These are phyloP conservation scores for Puccinia horiana DNA, from an alignment of 1,284 basidiomycete genomes.

Conservation along the genomic window DNA sequence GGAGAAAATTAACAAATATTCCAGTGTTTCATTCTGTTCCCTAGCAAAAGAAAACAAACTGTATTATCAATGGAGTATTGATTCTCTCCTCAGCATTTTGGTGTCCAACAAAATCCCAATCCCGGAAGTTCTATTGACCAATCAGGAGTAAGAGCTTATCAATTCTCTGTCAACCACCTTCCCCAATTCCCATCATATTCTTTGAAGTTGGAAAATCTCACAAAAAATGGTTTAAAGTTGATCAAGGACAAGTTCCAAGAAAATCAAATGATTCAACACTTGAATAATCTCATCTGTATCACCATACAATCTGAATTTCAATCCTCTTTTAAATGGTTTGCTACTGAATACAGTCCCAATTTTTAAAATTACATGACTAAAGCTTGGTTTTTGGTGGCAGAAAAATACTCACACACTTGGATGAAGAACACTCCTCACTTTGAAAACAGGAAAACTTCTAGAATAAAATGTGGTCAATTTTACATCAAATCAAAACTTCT, in stretches of 20 bases:
- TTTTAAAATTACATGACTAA: background rate
- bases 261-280: background rate
- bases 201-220: background rate
- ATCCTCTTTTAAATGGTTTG: background rate
- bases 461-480: background rate
- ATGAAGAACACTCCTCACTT: background rate
- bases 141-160: background rate
- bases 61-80: background rate
- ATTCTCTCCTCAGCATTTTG: background rate
- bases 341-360: background rate
- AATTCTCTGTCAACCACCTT: background rate
- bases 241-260: background rate
- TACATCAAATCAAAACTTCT: background rate
- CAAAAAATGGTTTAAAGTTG: background rate
- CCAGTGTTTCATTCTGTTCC: background rate
- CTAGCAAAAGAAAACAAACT: background rate
- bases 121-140: background rate
- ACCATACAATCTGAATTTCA: background rate
- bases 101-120: background rate
- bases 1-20: background rate
- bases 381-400: background rate
- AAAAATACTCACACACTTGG: constrained; percentile 18
- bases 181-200: background rate
- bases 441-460: background rate
- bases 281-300: background rate